Conservation (phyloP, 805 yeast species). For the Torulaspora microellipsoides region DNA sequence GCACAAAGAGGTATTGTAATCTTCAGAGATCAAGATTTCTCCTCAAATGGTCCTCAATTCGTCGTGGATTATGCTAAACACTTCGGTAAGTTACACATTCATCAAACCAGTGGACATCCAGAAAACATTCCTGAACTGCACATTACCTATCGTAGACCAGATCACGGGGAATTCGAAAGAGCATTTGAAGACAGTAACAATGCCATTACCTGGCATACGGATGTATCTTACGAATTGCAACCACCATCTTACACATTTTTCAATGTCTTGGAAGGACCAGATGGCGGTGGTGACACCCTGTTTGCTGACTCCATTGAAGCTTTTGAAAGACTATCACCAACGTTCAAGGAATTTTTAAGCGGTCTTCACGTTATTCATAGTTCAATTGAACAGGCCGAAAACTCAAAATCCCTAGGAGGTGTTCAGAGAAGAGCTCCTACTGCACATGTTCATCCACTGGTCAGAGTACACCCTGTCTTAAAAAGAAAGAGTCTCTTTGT, state of each 20-base stretch:
- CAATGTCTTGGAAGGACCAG: conserved; percentile 54
- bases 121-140: conserved; percentile 54
- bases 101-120: conserved; percentile 70
- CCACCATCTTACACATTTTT: conserved; percentile 68
- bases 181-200: conserved; percentile 23
- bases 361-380: conserved; percentile 66
- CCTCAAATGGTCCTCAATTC: conserved; percentile 45
- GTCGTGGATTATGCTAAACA: conserved; percentile 49
- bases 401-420: conserved; percentile 50
- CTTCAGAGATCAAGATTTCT: conserved; percentile 61
- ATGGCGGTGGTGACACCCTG: conserved; percentile 69
- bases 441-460: conserved; percentile 53
- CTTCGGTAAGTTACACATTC: conserved; percentile 67
- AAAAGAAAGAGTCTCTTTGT: conserved; percentile 54
- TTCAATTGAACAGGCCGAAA: conserved; percentile 61
- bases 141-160: conserved; percentile 48
- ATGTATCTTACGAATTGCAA: conserved; percentile 65
- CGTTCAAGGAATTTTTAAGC: conserved; percentile 49
- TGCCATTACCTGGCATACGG: conserved; percentile 56
- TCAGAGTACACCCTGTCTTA: conserved; percentile 68
- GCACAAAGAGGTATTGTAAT: conserved; percentile 66
- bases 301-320: conserved; percentile 66
- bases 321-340: conserved; percentile 63
- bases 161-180: conserved; percentile 30
- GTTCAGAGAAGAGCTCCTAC: conserved; percentile 61